Base-by-base conservation (phyloP, 495 filamentous ascomycete genomes). In the Penicillium lividum region DNA sequence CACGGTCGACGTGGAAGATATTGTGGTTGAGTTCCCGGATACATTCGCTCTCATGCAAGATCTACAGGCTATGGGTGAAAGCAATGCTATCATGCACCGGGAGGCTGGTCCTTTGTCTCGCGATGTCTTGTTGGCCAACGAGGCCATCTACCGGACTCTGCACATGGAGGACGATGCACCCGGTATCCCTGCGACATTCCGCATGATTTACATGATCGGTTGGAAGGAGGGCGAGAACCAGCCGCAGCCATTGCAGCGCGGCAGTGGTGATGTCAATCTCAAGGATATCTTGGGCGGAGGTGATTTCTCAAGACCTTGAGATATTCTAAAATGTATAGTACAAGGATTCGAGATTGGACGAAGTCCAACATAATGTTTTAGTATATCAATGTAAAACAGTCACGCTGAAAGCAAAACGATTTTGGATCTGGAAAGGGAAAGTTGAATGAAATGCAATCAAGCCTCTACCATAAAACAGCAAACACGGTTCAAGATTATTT, bases 1-100 rank as follows among this genome's bases (percentile, higher is more conserved):
- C 58, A 99, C 95, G 11, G 91, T 99, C 0, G 95, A 99, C 65
- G 89, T 98, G 22, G 95, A 98, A 73, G 95, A 99, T 70, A 92
- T 99, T 48, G 82, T 97, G 33, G 90, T 99, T 10, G 92, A 96
- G 68, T 99, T 90, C 68, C 95, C 95, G n/a, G 84, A 93, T 75
- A 87, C 84, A 0, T 96, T 96, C 75, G 86, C 90, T 25, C 78
- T 99, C 56, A 96, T 98, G 92, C 73, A 82, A 67, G 95, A 99
- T 72, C 71, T 99, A 57, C 92, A 97, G 72, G 86, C 89, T 8
- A 98, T 98, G 92, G 93, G 92, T 1, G 93, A 97, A 78, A 86
- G 81, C 51, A 97, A 93, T 73, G 92, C 91, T 0, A 87, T 94
- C 42, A 61, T 93, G 51, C 87, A 89, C n/a, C 76, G 91, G 40